Base-by-base conservation (phyloP, 495 filamentous ascomycete genomes). In the Aspergillus hancockii region DNA sequence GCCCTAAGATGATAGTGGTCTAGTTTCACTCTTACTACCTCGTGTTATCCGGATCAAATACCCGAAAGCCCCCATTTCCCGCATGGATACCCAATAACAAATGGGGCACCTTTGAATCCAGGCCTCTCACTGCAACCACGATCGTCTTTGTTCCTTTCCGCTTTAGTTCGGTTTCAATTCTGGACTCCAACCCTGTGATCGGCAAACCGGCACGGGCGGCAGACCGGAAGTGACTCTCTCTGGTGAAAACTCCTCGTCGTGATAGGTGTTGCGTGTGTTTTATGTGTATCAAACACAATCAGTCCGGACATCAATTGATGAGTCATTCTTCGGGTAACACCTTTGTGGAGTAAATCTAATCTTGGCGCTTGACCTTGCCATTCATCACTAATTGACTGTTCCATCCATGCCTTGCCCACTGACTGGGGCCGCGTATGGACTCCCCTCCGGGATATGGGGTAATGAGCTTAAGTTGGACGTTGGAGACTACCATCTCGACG, bases 201-300 rank as follows among this genome's bases (percentile, higher is more conserved):
- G 70, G 70, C 67, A 72, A 70, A 70, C 70, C 70, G 65, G 70
- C 70, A 72, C 69, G 25, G 18, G 36, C 58, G 58, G 62, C 50
- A 55, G 57, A 4, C 21, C 61, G 53, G 57, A 57, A 54, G 45
- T 41, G 32, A 38, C 18, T 30, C 25, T 56, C 34, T 28, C 49
- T 67, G 59, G 57, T 23, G 46, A 55, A 21, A 30, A 60, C 46
- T 50, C 61, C 19, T 47, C 19, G 43, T 23, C 19, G 19, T 6
- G 14, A 41, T 18, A 6, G 38, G 38, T 36, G 34, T 10, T 36
- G 34, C 13, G 13, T 36, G 34, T 36, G 32, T 9, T 14, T 9
- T 36, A 36, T 36, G 13, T 14, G 32, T 9, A 43, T 18, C 2
- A 43, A 43, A 43, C 8, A 18, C 16, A 12, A 43, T 16, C 43